These are phyloP conservation scores for Conoideocrella luteorostrata DNA, from an alignment of 2,329 filamentous ascomycete genomes.

Conservation along the genomic window DNA sequence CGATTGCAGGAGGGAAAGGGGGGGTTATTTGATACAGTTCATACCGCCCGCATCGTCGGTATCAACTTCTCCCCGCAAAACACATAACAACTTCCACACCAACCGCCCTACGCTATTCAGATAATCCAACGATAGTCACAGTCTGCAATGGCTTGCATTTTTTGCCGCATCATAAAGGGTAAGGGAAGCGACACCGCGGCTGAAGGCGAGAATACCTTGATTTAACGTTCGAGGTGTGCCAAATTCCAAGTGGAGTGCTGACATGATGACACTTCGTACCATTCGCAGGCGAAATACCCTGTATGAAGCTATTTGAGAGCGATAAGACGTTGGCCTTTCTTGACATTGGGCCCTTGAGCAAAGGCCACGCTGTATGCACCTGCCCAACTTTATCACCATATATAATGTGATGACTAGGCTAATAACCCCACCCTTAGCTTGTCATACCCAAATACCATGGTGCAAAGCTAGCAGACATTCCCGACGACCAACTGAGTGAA, in stretches of 20 bases:
- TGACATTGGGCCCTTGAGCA: conserved; percentile 85
- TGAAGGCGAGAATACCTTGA: neutral
- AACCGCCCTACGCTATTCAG: neutral
- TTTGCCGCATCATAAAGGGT: conserved; percentile 98
- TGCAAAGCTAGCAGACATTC: conserved; percentile 84
- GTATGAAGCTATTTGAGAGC: conserved; percentile 91
- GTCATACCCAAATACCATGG: conserved; percentile 95
- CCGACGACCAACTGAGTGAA: conserved; percentile 78
- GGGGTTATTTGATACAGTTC: too few species aligned
- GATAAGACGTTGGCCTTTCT: conserved; percentile 93
- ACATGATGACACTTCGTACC: too few species aligned
- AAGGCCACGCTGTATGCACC: conserved; percentile 76
- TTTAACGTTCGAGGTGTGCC: too few species aligned
- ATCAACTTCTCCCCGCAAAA: too few species aligned
- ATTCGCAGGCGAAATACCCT: conserved; percentile 79
- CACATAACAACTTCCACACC: neutral
- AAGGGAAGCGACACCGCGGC: conserved; percentile 11
- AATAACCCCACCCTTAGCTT: conserved; percentile 60
- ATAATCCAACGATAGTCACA: neutral
- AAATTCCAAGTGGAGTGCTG: too few species aligned
- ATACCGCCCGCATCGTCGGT: too few species aligned
- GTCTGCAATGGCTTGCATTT: conserved; percentile 60
- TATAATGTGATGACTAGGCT: too few species aligned
- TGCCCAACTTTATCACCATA: too few species aligned
- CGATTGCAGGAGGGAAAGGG: too few species aligned